phyloP scores from a whole-genome alignment of 2,329 filamentous ascomycete genomes.

The Diaporthe nobilis region DNA sequence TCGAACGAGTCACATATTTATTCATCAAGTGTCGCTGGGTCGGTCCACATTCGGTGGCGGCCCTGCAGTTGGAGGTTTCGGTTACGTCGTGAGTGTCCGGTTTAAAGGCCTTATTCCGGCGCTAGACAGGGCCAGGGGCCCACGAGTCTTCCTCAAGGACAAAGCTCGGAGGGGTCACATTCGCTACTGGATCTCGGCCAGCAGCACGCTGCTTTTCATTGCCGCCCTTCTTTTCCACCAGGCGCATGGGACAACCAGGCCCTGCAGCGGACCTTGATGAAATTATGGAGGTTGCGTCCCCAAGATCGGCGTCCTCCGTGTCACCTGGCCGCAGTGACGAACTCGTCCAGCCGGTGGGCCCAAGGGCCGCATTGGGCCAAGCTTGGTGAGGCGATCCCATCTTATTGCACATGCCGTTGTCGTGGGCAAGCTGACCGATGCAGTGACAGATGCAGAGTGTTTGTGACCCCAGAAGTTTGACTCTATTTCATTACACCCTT shows the following conservation, averaged over 20 bases:
- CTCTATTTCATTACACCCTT: background rate
- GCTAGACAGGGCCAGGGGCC: background rate
- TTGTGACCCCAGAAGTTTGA: background rate
- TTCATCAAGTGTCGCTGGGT: background rate
- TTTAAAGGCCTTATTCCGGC: slow-evolving; percentile 16
- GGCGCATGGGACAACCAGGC: background rate
- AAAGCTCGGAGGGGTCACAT: background rate
- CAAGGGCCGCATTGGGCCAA: background rate
- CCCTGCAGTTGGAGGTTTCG: background rate
- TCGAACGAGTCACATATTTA: slow-evolving; percentile 2
- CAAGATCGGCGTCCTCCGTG: slow-evolving; percentile 11
- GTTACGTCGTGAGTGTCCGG: background rate
- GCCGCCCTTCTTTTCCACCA: background rate
- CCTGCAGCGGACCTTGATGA: background rate
- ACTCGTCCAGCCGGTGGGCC: background rate
- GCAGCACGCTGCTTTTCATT: background rate
- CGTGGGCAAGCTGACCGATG: background rate
- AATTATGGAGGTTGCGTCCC: background rate
- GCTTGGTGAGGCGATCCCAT: slow-evolving; percentile 1
- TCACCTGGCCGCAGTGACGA: background rate
- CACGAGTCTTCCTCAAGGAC: background rate
- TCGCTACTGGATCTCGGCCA: background rate
- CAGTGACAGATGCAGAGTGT: background rate
- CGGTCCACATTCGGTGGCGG: background rate
- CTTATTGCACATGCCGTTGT: background rate